Base-by-base conservation (phyloP, 192 early-diverging fungal species). In the Backusella sp. region DNA sequence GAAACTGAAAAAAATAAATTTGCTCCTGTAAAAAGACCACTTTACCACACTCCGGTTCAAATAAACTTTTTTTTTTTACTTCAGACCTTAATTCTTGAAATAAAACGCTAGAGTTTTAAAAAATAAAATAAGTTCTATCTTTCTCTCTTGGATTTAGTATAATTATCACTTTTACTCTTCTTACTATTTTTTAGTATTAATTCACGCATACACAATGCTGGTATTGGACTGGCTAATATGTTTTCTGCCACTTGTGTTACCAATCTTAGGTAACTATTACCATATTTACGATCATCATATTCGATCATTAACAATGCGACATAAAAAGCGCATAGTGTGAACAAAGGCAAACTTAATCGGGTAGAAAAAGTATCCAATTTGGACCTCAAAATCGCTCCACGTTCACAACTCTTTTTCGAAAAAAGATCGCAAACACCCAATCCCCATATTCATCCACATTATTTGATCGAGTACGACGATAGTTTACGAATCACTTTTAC, bases 401-500 rank as follows among this genome's bases (percentile, higher is more conserved):
- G 77, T 32, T 35, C 77, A 1, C 65, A 68, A n/a, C 14, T 39
- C 32, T 70, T 73, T 52, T 78, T 73, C 30, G n/a, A 65, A n/a
- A 78, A 78, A 41, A 42, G 72, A 26, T 21, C 35, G 1, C 41
- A 66, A 21, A 53, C 66, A 34, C 72, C 72, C n/a, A 68, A 73
- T 12, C 34, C 62, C 17, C 7, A 52, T 42, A 41, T 73, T 26
- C 28, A 35, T 53, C 77, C 77, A 32, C 37, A 37, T 59, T 56
- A 62, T 17, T 28, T 23, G 21, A 71, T 76, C 12, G 52, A 78
- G 35, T 73, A 73, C 52, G 82, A 90, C 72, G 92, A 88, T 41
- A 86, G 79, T 21, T 79, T 91, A 56, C 86, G 89, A 44, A 44
- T 92, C 3, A 75, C 85, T 34, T 82, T 94, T 44, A 79, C 70